Evolutionary conservation across 176 grass and related monocot genomes (phyloP).

Genomic region (Lolium multiflorum): DNA sequence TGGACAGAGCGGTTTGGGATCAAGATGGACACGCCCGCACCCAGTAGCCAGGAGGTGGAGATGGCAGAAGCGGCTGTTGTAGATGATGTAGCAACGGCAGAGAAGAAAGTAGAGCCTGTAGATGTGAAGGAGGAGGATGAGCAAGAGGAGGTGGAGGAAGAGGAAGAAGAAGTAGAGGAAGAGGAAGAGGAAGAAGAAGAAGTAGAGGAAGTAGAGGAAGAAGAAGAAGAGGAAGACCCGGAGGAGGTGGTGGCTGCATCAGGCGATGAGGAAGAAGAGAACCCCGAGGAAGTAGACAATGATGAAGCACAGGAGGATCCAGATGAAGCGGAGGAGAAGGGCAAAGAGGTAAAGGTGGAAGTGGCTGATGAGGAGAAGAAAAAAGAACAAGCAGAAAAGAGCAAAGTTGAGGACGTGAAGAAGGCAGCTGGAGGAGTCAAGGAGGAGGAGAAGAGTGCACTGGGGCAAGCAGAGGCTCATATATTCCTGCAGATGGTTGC

Average conservation of each 20-base stretch:
- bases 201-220: constrained; percentile 1
- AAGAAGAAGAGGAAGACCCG: constrained; percentile 20
- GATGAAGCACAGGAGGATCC: constrained; percentile 15
- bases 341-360: constrained; percentile 13
- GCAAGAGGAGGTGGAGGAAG: background rate
- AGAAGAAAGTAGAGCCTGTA: constrained; percentile 45
- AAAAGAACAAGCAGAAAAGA: constrained; percentile 36
- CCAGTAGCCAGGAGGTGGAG: constrained; percentile 27
- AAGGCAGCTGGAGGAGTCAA: constrained; percentile 24
- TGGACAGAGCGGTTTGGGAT: constrained; percentile 62
- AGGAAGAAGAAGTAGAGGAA: constrained; percentile 19
- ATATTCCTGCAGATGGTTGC: constrained; percentile 76
- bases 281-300: constrained; percentile 21
- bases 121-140: constrained; percentile 25
- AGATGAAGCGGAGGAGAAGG: constrained; percentile 40
- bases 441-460: constrained; percentile 38
- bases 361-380: constrained; percentile 29
- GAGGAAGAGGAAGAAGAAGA: background rate
- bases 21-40: constrained; percentile 27
- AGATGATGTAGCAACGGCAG: constrained; percentile 3
- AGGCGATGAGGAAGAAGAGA: constrained; percentile 39
- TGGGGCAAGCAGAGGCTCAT: constrained; percentile 55
- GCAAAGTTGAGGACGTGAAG: constrained; percentile 33
- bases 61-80: constrained; percentile 23
- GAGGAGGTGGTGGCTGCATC: constrained; percentile 1